These are phyloP conservation scores for Mrakia blollopis DNA, from an alignment of 768 basidiomycete genomes.

Conservation along the genomic window DNA sequence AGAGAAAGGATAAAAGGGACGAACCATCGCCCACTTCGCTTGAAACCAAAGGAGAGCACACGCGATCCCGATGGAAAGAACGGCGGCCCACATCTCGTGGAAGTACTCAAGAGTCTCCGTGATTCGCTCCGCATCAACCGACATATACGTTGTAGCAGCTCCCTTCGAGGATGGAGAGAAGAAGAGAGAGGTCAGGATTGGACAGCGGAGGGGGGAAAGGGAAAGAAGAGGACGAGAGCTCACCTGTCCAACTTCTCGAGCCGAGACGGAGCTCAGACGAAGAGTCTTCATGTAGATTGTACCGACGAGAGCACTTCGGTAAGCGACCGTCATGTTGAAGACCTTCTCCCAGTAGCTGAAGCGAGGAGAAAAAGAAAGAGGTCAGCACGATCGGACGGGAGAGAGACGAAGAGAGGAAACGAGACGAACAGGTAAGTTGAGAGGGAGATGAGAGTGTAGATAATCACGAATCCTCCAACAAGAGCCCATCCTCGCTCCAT, in stretches of 20 bases:
- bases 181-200: neutral
- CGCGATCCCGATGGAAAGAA: slow-evolving; percentile 11
- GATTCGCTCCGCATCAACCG: slow-evolving; percentile 24
- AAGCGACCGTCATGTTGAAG: slow-evolving; percentile 6
- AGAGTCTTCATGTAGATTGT: slow-evolving; percentile 21
- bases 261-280: slow-evolving; percentile 12
- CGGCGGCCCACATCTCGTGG: slow-evolving; percentile 23
- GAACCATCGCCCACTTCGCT: slow-evolving; percentile 22
- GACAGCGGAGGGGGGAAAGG: neutral
- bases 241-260: slow-evolving; percentile 21
- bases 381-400: too few relatives aligned
- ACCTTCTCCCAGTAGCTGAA: neutral
- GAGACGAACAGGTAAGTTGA: neutral
- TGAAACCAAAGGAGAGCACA: slow-evolving; percentile 23
- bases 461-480: slow-evolving; percentile 23
- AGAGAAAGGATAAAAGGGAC: neutral
- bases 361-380: neutral
- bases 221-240: neutral
- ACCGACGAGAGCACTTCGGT: slow-evolving; percentile 14
- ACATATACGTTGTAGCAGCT: slow-evolving; percentile 23
- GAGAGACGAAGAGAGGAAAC: too few relatives aligned
- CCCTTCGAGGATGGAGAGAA: neutral
- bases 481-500: slow-evolving; percentile 16
- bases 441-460: slow-evolving; percentile 16
- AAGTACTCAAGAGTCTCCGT: neutral